Base-by-base conservation (phyloP, 345 rosid genomes). In the Aquilaria yunnanensis region DNA sequence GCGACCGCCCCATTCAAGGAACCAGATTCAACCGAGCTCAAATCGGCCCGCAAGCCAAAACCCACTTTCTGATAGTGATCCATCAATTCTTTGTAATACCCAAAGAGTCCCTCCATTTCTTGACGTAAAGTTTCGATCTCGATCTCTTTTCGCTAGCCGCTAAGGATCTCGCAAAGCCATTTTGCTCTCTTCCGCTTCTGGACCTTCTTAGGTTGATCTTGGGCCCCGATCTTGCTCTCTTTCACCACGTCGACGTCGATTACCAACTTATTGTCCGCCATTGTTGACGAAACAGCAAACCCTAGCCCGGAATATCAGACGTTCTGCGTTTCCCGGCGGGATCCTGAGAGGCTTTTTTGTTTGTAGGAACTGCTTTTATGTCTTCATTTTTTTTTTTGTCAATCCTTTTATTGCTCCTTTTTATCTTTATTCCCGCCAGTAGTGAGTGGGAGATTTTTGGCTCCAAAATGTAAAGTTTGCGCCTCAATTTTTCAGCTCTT, bases 161-260 rank as follows among this genome's bases (percentile, higher is more conserved):
- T 70, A 32, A 81, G 47, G 48, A 41, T 51, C 56, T 66, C 75
- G 1, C 67, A 34, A 46, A 51, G 60, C 14, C 56, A 45, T 4
- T 72, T 31, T 23, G 71, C 60, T 41, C 96, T 83, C 85, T 90
- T 94, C 45, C 96, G 75, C 80, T 83, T 85, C 14, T 31, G 77
- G n/a, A 62, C 30, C 63, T 73, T 82, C 74, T 64, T 79, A 14
- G 71, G 62, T 13, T 65, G 73, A 14, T 62, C 74, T 48, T 49
- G 75, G 58, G 54, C 29, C 55, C 29, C 63, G 34, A 51, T 61
- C 57, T 68, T 60, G 47, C n/a, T 48, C n/a, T 5, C 57, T 34
- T 66, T 58, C 12, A 23, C 51, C 60, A 51, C 67, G 2, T 69
- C 85, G 0, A 41, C 70, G 59, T 56, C 70, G 29, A 55, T 51